Conservation (phyloP, 2,329 filamentous ascomycete genomes). For the Aspergillus pseudoglaucus region DNA sequence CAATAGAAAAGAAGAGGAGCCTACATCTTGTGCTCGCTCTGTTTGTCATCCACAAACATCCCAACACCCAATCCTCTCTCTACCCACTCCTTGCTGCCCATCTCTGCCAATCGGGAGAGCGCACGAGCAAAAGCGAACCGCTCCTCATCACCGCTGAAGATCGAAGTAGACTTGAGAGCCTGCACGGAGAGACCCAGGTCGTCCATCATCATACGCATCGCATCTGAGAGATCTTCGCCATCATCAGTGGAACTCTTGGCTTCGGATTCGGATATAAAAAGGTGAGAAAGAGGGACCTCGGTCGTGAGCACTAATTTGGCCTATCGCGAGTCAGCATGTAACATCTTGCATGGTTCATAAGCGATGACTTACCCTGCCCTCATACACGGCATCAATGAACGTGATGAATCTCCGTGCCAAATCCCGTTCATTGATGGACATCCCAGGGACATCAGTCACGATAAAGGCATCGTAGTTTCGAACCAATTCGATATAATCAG, state of each 20-base stretch:
- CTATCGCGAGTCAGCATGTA: conserved; percentile 38
- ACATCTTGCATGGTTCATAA: neutral
- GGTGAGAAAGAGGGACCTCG: conserved; percentile 72
- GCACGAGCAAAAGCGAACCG: conserved; percentile 92
- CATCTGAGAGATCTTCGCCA: conserved; percentile 54
- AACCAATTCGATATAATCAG: conserved; percentile 90
- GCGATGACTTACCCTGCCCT: conserved; percentile 48
- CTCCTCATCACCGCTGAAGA: conserved; percentile 94
- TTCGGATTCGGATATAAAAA: conserved; percentile 73
- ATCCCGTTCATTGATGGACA: conserved; percentile 81
- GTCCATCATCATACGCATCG: conserved; percentile 77
- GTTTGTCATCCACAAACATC: conserved; percentile 14
- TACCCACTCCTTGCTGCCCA: conserved; percentile 93
- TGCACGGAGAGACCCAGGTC: conserved; percentile 79
- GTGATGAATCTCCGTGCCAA: conserved; percentile 91
- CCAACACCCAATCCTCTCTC: conserved; percentile 61
- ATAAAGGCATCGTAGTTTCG: conserved; percentile 88
- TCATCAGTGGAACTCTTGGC: conserved; percentile 54
- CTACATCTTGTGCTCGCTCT: conserved; percentile 26
- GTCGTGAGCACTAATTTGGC: conserved; percentile 95
- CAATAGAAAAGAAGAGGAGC: neutral
- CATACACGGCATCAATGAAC: conserved; percentile 94
- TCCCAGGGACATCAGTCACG: conserved; percentile 82
- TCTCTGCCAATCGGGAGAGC: conserved; percentile 75
- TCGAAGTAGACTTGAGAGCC: conserved; percentile 73